Base-by-base conservation (phyloP, 345 rosid species). In the Bretschneidera sinensis region DNA sequence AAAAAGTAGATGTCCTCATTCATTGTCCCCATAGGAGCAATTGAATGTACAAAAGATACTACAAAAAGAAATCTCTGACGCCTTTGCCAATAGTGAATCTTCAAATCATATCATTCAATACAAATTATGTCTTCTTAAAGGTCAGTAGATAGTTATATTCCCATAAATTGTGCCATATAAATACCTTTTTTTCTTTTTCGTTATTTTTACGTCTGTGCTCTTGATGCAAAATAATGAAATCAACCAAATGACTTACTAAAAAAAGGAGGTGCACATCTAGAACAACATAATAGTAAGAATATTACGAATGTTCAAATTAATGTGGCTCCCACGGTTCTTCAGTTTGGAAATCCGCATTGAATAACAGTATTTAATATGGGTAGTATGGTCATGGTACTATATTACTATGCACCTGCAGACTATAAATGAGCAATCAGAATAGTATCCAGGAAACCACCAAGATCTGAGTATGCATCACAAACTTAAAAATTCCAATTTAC, bases 161-260 rank as follows among this genome's bases (percentile, higher is more conserved):
- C 33, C 33, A 3, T 28, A 28, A 28, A 8, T 28, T 28, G 5
- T 28, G 33, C 33, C 33, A 8, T 28, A 28, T 28, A 28, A 28
- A 28, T 3, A 28, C 8, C 33, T 28, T 51, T 24, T 2, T 60
- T 48, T n/a, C 18, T 22, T 23, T 48, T 24, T 49, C 35, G n/a
- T n/a, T n/a, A 43, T 21, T 31, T 50, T 22, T 34, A 56, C n/a
- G 43, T 48, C 23, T 0, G 24, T 19, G 24, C 55, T 49, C 39
- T 56, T 56, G 8, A 48, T 33, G 39, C 28, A 51, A 19, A 43
- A 25, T 39, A 23, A 35, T 35, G 39, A 65, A 28, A 28, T n/a
- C 33, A 28, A 8, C 33, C 24, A 51, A 51, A 20, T 10, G 24
- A 43, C 6, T 51, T 58, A 19, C 58, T 10, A 0, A 19, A 25